Evolutionary conservation across 768 basidiomycete species (phyloP).

Genomic region (Serendipita sp.): DNA sequence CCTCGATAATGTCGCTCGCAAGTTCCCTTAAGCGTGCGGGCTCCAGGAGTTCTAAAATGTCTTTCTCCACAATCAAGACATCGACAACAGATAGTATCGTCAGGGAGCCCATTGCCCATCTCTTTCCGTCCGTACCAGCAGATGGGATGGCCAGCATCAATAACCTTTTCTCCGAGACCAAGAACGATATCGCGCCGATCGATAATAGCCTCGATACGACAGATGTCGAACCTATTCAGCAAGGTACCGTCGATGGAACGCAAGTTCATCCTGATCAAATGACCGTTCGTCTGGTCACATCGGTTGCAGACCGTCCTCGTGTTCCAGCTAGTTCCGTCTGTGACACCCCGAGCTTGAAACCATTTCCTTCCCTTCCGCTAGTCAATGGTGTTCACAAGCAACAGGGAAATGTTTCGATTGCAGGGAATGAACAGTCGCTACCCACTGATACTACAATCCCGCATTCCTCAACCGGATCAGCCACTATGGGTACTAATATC

Average conservation of each 20-base stretch:
- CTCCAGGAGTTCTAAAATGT: constrained; percentile 20
- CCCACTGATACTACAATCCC: too few relatives aligned
- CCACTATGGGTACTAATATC: too few relatives aligned
- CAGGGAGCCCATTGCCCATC: not conserved
- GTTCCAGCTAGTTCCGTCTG: too few relatives aligned
- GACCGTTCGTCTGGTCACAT: constrained; percentile 12
- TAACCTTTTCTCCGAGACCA: constrained; percentile 1
- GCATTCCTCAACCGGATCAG: too few relatives aligned
- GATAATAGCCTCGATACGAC: not conserved
- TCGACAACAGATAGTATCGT: constrained; percentile 5
- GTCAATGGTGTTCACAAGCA: too few relatives aligned
- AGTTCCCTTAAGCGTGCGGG: constrained; percentile 48
- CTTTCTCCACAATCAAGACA: not conserved
- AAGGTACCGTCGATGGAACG: not conserved
- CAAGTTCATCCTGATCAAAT: not conserved
- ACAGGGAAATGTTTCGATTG: too few relatives aligned
- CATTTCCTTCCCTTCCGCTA: too few relatives aligned
- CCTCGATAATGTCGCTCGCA: constrained; percentile 64
- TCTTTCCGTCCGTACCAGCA: not conserved
- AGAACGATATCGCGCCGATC: not conserved
- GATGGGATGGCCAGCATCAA: not conserved
- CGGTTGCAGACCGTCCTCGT: not conserved
- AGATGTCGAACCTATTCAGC: not conserved
- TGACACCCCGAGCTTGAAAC: too few relatives aligned
- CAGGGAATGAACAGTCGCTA: too few relatives aligned